Percentiles rank a stretch among this genome's conserved stretches.
These are phyloP conservation scores for Aspergillus heteromorphus DNA, from an alignment of 495 filamentous ascomycete species.

Conservation along the genomic window DNA sequence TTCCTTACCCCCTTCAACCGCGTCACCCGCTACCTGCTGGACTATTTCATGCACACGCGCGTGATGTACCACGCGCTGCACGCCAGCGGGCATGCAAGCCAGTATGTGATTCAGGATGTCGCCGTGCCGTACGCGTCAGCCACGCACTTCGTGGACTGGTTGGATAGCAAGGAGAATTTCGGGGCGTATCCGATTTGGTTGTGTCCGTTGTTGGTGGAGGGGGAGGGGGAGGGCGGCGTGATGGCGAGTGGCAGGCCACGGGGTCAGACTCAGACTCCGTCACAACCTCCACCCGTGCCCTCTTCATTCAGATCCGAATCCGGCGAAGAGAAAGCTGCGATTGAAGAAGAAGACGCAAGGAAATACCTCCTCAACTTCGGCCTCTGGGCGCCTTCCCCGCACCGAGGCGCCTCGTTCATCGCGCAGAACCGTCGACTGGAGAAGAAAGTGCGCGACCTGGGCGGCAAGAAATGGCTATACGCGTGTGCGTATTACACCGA, in stretches of 20 bases:
- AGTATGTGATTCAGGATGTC: conserved; percentile 53
- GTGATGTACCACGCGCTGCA: conserved; percentile 55
- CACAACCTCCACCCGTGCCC: too few relatives aligned
- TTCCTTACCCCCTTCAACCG: conserved; percentile 52
- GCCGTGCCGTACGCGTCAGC: conserved; percentile 45
- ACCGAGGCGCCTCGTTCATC: conserved; percentile 34
- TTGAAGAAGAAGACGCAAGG: neutral
- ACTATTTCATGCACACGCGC: conserved; percentile 49
- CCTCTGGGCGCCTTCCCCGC: conserved; percentile 43
- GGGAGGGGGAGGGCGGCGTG: neutral
- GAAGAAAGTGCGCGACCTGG: conserved; percentile 54
- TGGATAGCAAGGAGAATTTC: conserved; percentile 33
- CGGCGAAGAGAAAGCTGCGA: neutral
- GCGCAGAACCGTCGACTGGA: conserved; percentile 61
- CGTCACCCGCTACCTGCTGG: conserved; percentile 47
- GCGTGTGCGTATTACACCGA: conserved; percentile 51
- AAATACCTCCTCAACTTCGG: conserved; percentile 43
- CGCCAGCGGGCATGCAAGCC: conserved; percentile 40
- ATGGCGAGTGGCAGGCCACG: neutral
- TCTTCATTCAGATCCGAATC: neutral
- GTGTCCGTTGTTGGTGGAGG: neutral
- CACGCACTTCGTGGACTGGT: conserved; percentile 44
- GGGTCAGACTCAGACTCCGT: too few relatives aligned
- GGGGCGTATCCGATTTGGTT: conserved; percentile 30
- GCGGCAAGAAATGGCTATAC: conserved; percentile 60